These are phyloP conservation scores for Tuber aestivum DNA, from an alignment of 495 filamentous ascomycete genomes.

Conservation along the genomic window DNA sequence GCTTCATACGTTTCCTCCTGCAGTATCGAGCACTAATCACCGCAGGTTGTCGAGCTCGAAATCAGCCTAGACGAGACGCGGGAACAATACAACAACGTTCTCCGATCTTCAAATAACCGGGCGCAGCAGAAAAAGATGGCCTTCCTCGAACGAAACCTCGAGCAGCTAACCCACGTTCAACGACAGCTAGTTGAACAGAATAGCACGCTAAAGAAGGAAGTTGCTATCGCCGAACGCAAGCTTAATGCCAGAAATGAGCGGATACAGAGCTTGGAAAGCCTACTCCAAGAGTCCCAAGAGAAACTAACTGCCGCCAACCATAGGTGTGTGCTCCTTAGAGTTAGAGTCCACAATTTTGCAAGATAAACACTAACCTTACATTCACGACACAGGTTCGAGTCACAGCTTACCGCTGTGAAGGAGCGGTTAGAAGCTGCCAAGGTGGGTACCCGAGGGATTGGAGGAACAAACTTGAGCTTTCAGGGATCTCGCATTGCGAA, in stretches of 20 bases:
- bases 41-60: constrained; percentile 83
- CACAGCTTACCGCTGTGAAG: constrained; percentile 92
- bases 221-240: constrained; percentile 95
- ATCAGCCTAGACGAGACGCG: constrained; percentile 93
- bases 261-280: constrained; percentile 80
- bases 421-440: constrained; percentile 95
- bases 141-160: constrained; percentile 94
- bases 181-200: constrained; percentile 98
- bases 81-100: constrained; percentile 97
- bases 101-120: constrained; percentile 90
- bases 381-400: constrained; percentile 68
- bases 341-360: neutral
- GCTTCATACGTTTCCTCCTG: neutral
- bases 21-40: constrained; percentile 12
- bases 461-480: constrained; percentile 68
- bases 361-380: constrained; percentile 8
- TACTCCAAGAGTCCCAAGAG: constrained; percentile 95
- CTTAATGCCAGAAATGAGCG: constrained; percentile 93
- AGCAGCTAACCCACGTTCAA: constrained; percentile 95
- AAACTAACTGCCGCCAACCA: constrained; percentile 94
- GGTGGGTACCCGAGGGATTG: constrained; percentile 73
- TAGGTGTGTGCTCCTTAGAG: constrained; percentile 56
- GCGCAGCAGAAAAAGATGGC: constrained; percentile 99
- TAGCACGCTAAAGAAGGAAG: constrained; percentile 92
- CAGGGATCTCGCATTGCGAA: constrained; percentile 85